Evolutionary conservation across 768 basidiomycete species (phyloP), one percentile per base, ranked within the genome.

Genomic region (Mycena kentingensis): DNA sequence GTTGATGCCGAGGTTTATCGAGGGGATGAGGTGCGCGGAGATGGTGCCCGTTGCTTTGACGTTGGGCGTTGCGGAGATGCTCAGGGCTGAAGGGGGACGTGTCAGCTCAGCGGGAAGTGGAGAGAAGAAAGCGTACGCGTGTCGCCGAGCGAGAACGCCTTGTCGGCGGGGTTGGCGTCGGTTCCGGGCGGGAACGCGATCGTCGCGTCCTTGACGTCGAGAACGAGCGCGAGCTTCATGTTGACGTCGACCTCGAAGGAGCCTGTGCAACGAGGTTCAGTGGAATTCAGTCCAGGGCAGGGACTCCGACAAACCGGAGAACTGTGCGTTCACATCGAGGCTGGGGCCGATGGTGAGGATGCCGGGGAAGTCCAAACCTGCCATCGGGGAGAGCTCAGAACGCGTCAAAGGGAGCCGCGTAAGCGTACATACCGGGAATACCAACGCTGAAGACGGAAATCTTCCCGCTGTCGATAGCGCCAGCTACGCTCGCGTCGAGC

Each of bases 11-110:
- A 83, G 65, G 47, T 76, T 74, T 42, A 81, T 53, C 31, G 66
- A 65, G 0, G 80, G 82, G 51, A 77, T 80, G 29, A 83, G 63
- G 60, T 83, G 79, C 2, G 74, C 79, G 24, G 68, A 64, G 24
- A 82, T 52, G 3, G 63, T 70, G 12, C 76, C 77, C 2, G 72
- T 73, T 12, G 75, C 70, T 7, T 66, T 66, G n/a, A 71, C 70
- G 18, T 65, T 68, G 2, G 78, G 74, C 50, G 64, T 67, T 3
- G 72, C 73, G 6, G 73, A 69, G 19, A 80, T 63, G 53, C 69
- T 67, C n/a, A 81, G 58, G 13, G 74, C 76, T 76, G 41, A 28
- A 19, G 36, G 47, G 4, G 19, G 21, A 8, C 21, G 26, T 28
- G 21, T 36, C 18, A 22, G 46, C 19, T 51, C 27, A 5, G 26